These are phyloP conservation scores for Chlorencoelia australis DNA, from an alignment of 2,329 filamentous ascomycete genomes.

Conservation along the genomic window DNA sequence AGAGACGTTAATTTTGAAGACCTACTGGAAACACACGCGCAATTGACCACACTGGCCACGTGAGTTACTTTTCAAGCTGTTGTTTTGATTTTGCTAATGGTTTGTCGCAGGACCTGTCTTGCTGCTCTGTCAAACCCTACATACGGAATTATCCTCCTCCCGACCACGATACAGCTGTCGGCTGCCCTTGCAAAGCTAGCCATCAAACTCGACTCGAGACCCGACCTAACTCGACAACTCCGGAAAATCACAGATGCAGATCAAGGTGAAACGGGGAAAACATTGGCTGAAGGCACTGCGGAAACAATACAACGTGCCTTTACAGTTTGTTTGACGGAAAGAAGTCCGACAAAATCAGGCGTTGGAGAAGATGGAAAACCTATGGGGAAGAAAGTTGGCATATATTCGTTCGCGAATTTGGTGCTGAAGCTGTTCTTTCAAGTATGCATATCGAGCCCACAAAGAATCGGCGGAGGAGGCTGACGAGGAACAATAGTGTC, in stretches of 20 bases:
- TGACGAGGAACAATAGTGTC: constrained; percentile 41
- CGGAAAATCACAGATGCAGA: constrained; percentile 38
- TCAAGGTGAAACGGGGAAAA: constrained; percentile 59
- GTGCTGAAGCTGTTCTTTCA: constrained; percentile 83
- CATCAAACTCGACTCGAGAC: constrained; percentile 71
- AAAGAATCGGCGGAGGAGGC: constrained; percentile 5
- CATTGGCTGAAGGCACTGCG: constrained; percentile 76
- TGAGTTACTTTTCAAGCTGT: constrained; percentile 33
- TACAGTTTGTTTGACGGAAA: constrained; percentile 78
- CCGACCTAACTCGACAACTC: constrained; percentile 64
- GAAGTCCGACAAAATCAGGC: constrained; percentile 51
- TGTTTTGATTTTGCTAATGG: constrained; percentile 9
- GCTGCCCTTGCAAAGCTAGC: constrained; percentile 73
- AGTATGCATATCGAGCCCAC: constrained; percentile 34
- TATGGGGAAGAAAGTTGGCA: constrained; percentile 75
- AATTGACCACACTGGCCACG: constrained; percentile 66
- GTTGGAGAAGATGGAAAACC: constrained; percentile 48
- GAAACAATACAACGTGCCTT: constrained; percentile 88
- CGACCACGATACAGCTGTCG: constrained; percentile 74
- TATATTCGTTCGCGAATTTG: constrained; percentile 87
- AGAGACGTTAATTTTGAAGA: constrained; percentile 71
- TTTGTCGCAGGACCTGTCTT: constrained; percentile 56
- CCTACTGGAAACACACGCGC: constrained; percentile 62
- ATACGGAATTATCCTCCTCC: constrained; percentile 71
- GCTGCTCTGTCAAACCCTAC: constrained; percentile 71